phyloP scores from a whole-genome alignment of 257 asterid genomes.

The Nicotiana undulata region DNA sequence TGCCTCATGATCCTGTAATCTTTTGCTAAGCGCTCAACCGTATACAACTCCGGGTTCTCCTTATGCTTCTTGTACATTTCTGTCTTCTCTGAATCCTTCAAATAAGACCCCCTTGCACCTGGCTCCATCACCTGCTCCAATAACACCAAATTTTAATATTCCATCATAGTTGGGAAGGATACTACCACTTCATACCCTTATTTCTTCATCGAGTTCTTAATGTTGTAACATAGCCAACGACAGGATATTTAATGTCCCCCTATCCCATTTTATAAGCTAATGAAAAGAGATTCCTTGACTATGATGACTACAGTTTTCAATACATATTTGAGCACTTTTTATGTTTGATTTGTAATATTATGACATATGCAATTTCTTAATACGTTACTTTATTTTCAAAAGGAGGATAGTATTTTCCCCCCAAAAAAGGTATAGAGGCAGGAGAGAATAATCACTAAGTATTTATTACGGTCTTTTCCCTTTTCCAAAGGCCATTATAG shows the following conservation, averaged over 20 bases:
- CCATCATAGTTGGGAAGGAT: not conserved
- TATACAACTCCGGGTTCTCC: conserved; percentile 75
- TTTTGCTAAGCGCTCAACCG: conserved; percentile 84
- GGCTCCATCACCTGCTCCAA: conserved; percentile 78
- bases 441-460: too few relatives aligned
- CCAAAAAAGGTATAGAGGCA: too few relatives aligned
- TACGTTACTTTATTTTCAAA: not conserved
- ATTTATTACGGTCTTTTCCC: too few relatives aligned
- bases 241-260: not conserved
- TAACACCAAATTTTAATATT: not conserved
- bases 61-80: conserved; percentile 89
- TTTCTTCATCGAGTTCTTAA: not conserved
- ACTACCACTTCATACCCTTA: not conserved
- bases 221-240: not conserved
- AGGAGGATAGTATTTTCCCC: not conserved
- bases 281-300: not conserved
- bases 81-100: conserved; percentile 77
- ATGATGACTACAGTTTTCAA: not conserved
- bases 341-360: not conserved
- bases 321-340: not conserved
- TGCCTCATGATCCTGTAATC: conserved; percentile 96
- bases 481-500: too few relatives aligned
- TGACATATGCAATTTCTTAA: not conserved
- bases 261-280: not conserved
- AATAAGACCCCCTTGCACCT: conserved; percentile 77